These are phyloP conservation scores for Yarrowia divulgata DNA, from an alignment of 805 yeast genomes.

Conservation along the genomic window DNA sequence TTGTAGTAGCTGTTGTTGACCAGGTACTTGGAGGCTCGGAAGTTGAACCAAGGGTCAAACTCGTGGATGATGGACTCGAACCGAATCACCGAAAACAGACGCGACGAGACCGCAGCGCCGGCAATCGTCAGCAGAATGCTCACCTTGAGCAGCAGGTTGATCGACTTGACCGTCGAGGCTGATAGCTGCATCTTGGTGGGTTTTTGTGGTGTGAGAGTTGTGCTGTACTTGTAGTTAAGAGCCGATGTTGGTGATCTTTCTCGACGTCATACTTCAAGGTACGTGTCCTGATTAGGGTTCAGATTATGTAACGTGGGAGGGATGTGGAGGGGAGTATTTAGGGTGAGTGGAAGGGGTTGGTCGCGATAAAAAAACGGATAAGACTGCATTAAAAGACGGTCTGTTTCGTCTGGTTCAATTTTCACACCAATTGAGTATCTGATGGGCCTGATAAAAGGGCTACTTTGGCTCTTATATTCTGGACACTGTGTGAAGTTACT, in stretches of 20 bases:
- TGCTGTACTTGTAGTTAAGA: neutral
- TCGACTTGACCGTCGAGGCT: conserved; percentile 39
- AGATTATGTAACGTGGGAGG: conserved; percentile 12
- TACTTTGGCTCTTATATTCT: neutral
- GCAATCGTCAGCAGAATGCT: conserved; percentile 78
- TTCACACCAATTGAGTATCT: neutral
- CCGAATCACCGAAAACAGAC: conserved; percentile 94
- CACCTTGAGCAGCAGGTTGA: conserved; percentile 59
- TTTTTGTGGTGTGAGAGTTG: conserved; percentile 5
- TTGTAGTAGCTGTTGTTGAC: conserved; percentile 85
- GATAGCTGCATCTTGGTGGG: conserved; percentile 34
- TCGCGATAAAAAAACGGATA: no score
- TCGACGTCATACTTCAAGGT: conserved; percentile 15
- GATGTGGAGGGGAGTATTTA: neutral
- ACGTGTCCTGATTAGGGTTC: conserved; percentile 37
- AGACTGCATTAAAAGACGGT: no score
- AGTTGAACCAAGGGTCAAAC: conserved; percentile 73
- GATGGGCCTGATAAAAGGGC: neutral
- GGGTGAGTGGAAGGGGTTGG: neutral
- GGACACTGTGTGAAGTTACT: no score
- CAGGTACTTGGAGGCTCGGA: conserved; percentile 92
- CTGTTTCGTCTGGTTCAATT: no score
- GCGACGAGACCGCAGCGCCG: conserved; percentile 89
- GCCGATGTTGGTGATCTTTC: conserved; percentile 18
- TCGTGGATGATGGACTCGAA: conserved; percentile 98